Percentiles rank a stretch among this genome's conserved stretches.
Evolutionary conservation across 1,139 yeast genomes (phyloP).

Genomic region (Hyphopichia fennica): DNA sequence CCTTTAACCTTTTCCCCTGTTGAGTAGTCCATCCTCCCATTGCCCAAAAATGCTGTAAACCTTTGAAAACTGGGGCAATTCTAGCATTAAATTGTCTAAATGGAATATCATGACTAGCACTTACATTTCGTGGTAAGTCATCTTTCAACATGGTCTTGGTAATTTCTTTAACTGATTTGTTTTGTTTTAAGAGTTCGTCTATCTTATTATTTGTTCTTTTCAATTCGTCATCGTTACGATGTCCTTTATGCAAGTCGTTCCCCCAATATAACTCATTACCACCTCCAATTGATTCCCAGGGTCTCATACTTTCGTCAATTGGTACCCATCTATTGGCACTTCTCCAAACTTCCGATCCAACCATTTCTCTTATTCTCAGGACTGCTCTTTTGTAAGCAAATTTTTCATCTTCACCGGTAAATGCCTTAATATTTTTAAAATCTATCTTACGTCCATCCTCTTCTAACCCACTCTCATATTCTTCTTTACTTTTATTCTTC

Average conservation of each 20-base stretch:
- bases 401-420: slow-evolving; percentile 77
- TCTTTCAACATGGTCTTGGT: slow-evolving; percentile 11
- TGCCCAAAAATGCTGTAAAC: slow-evolving; percentile 61
- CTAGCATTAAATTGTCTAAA: slow-evolving; percentile 27
- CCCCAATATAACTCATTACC: slow-evolving; percentile 1
- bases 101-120: slow-evolving; percentile 22
- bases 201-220: slow-evolving; percentile 6
- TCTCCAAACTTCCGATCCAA: slow-evolving; percentile 56
- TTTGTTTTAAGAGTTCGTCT: slow-evolving; percentile 8
- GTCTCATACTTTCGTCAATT: slow-evolving; percentile 50
- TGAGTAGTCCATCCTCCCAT: slow-evolving; percentile 57
- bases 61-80: slow-evolving; percentile 50
- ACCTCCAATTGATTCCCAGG: slow-evolving; percentile 51
- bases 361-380: slow-evolving; percentile 68
- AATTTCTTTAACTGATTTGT: slow-evolving; percentile 11
- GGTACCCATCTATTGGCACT: slow-evolving; percentile 53
- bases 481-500: slow-evolving; percentile 4
- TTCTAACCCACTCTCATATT: slow-evolving; percentile 2
- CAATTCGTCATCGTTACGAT: neutral
- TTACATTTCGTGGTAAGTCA: slow-evolving; percentile 25
- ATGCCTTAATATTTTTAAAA: slow-evolving; percentile 53
- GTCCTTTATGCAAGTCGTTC: neutral
- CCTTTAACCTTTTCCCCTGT: slow-evolving; percentile 42
- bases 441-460: slow-evolving; percentile 18
- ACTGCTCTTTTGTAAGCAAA: slow-evolving; percentile 76